phyloP scores from a whole-genome alignment of 164 flowering plant genomes.

The Vitis rupestris region DNA sequence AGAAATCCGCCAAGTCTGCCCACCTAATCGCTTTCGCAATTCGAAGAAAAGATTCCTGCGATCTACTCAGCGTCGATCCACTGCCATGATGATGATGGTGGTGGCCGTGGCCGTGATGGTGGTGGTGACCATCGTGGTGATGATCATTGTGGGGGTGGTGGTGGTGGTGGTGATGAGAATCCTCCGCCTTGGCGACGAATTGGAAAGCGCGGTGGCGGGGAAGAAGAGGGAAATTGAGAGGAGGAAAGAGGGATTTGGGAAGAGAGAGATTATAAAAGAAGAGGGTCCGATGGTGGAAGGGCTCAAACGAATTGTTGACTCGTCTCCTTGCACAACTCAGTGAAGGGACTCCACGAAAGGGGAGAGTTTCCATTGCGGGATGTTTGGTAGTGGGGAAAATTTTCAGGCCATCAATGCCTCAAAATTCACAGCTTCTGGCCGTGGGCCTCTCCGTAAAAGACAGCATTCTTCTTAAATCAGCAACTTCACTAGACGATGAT shows the following conservation, averaged over 20 bases:
- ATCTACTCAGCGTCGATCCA: conserved; percentile 29
- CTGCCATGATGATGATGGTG: conserved; percentile 28
- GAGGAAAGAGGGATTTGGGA: neutral
- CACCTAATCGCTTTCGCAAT: conserved; percentile 68
- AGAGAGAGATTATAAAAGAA: neutral
- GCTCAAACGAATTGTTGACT: conserved; percentile 12
- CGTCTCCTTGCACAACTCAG: neutral
- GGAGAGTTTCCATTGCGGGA: conserved; percentile 17
- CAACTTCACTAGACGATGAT: neutral
- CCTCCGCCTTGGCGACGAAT: conserved; percentile 7
- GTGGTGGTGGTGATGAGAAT: conserved; percentile 18
- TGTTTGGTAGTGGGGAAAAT: neutral
- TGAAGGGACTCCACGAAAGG: conserved; percentile 1
- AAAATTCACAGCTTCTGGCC: too few species aligned
- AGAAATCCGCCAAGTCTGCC: conserved; percentile 62
- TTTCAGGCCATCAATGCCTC: too few species aligned
- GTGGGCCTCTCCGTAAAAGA: too few species aligned
- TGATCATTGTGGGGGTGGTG: conserved; percentile 24
- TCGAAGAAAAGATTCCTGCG: conserved; percentile 51
- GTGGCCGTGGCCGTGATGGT: conserved; percentile 27
- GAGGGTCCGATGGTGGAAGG: neutral
- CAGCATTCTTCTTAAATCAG: neutral
- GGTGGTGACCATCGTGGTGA: conserved; percentile 22
- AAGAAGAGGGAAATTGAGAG: neutral
- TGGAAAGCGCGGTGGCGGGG: neutral